Evolutionary conservation across 2,329 filamentous ascomycete genomes (phyloP).

Genomic region (Chaetomium sp.): DNA sequence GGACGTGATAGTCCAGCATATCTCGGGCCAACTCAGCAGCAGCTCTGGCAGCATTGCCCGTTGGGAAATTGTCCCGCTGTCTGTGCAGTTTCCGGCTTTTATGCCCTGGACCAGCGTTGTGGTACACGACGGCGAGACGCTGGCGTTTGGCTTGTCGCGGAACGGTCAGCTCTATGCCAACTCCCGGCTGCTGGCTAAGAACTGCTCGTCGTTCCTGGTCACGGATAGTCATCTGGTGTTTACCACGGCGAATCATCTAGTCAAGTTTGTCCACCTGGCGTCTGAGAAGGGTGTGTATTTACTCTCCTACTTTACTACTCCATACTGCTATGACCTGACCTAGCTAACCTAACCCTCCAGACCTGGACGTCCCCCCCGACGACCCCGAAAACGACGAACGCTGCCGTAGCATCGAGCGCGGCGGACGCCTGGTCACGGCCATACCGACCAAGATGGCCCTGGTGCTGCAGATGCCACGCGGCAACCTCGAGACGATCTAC

Average conservation of each 20-base stretch:
- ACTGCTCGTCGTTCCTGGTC: conserved; percentile 84
- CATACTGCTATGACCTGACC: neutral
- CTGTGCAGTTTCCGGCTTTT: conserved; percentile 37
- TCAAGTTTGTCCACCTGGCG: conserved; percentile 88
- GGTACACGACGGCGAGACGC: conserved; percentile 34
- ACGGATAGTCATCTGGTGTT: conserved; percentile 80
- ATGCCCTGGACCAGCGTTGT: conserved; percentile 49
- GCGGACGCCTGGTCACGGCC: conserved; percentile 77
- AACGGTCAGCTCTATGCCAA: conserved; percentile 76
- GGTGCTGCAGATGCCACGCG: conserved; percentile 89
- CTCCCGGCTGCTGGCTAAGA: conserved; percentile 66
- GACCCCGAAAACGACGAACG: conserved; percentile 89
- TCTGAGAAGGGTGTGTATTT: conserved; percentile 51
- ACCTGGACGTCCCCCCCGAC: conserved; percentile 75
- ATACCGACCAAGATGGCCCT: conserved; percentile 83
- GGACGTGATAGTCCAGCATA: conserved; percentile 40
- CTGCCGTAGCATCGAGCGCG: conserved; percentile 86
- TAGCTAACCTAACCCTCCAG: conserved; percentile 40
- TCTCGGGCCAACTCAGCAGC: conserved; percentile 28
- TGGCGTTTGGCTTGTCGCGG: conserved; percentile 60
- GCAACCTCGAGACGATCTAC: conserved; percentile 92
- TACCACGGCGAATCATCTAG: conserved; percentile 83
- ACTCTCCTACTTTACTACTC: neutral
- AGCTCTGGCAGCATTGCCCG: conserved; percentile 36
- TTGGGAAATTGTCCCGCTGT: conserved; percentile 30